phyloP scores from a whole-genome alignment of 2,329 filamentous ascomycete species.

The Westerdykella aurantiaca region DNA sequence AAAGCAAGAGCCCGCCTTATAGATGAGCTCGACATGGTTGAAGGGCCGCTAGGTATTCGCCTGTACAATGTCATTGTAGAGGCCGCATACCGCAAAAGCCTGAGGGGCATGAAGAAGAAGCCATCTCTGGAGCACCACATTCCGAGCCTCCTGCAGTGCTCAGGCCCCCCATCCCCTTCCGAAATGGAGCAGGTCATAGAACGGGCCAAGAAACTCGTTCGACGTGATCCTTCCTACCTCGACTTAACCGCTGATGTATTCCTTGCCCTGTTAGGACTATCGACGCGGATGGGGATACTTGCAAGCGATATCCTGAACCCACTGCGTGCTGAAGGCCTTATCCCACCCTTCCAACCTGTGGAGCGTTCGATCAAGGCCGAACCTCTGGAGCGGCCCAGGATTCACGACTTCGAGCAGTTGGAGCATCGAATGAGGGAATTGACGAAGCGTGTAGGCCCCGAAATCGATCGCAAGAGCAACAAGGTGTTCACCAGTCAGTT shows the following conservation, averaged over 20 bases:
- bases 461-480: neutral
- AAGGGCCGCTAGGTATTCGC: slow-evolving; percentile 14
- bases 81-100: neutral
- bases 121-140: no score
- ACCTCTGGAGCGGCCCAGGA: neutral
- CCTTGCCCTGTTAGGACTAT: slow-evolving; percentile 14
- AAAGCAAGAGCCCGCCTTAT: neutral
- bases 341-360: slow-evolving; percentile 9
- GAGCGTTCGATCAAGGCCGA: neutral
- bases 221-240: slow-evolving; percentile 10
- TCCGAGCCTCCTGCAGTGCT: slow-evolving; percentile 10
- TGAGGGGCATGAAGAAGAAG: no score
- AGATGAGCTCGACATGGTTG: slow-evolving; percentile 6
- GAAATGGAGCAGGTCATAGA: slow-evolving; percentile 12
- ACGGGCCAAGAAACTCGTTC: slow-evolving; percentile 14
- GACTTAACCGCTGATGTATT: slow-evolving; percentile 8
- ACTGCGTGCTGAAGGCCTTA: slow-evolving; percentile 17
- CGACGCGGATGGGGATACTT: slow-evolving; percentile 11
- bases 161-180: slow-evolving; percentile 14
- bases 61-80: slow-evolving; percentile 1
- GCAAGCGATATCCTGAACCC: slow-evolving; percentile 22
- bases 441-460: neutral
- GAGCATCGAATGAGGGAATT: slow-evolving; percentile 12
- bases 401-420: slow-evolving; percentile 14
- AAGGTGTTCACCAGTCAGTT: neutral